Base-by-base conservation (phyloP, 345 rosid genomes). In the Lepidium aucheri region DNA sequence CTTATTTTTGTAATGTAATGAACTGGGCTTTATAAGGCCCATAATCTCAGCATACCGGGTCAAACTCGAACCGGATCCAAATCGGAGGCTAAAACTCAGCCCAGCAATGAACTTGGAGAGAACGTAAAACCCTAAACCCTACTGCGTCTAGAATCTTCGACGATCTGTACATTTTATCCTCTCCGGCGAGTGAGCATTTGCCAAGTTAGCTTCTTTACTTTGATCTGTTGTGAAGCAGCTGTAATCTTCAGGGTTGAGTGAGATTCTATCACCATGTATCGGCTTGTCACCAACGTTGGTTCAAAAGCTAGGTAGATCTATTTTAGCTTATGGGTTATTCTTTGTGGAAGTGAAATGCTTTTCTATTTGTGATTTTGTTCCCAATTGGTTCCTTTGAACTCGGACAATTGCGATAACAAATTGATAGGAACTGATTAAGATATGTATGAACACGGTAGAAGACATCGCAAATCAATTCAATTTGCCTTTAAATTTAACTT, bases 81-180 rank as follows among this genome's bases (percentile, higher is more conserved):
- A 45, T 44, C 63, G 49, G 64, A 28, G n/a, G 38, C 2, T 60
- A 61, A 43, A 60, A 15, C 62, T 36, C 54, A 7, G 36, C 42
- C 35, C 11, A 22, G 43, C 1, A 50, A 41, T 70, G 68, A 34
- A 8, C 68, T 42, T 53, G 67, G 74, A 46, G 69, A 32, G 39
- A 16, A 54, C 47, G 65, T 6, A 65, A 74, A 74, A 69, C 74
- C 78, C 74, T 68, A 74, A 74, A 56, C 78, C 78, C 74, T 63
- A 52, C 56, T 17, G 13, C 56, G 17, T 62, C 65, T 74, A 47
- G 65, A 74, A 39, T 17, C 69, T 63, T 55, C 53, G n/a, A 20
- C 57, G 14, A 28, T 53, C 15, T 43, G 2, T 18, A n/a, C 72
- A 43, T 60, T 74, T 46, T 28, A 45, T 67, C 30, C 36, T 52